Conservation (phyloP, 768 basidiomycete species). For the Amanita exitialis region DNA sequence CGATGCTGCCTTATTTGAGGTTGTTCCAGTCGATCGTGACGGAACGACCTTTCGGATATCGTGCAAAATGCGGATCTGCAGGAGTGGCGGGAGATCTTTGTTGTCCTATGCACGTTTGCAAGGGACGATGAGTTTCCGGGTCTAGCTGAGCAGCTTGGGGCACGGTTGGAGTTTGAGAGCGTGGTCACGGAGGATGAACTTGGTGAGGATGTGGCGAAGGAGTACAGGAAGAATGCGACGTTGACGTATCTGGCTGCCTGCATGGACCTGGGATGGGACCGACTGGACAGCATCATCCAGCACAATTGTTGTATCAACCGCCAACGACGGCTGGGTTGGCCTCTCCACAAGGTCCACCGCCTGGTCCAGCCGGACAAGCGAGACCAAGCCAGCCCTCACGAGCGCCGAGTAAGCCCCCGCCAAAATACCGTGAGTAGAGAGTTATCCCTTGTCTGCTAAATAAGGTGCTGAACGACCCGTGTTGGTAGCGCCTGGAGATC, state of each 20-base stretch:
- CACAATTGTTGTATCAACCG: slow-evolving; percentile 10
- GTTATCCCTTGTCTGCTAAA: neutral
- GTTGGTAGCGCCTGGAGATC: slow-evolving; percentile 72
- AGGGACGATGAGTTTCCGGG: slow-evolving; percentile 71
- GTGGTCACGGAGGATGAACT: slow-evolving; percentile 44
- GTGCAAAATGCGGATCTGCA: slow-evolving; percentile 92
- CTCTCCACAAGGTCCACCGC: slow-evolving; percentile 10
- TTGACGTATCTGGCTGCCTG: slow-evolving; percentile 86
- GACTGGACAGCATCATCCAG: slow-evolving; percentile 11
- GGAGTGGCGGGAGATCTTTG: slow-evolving; percentile 96
- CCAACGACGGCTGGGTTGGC: neutral
- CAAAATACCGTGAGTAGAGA: slow-evolving; percentile 22
- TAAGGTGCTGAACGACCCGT: slow-evolving; percentile 6
- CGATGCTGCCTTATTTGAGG: slow-evolving; percentile 76
- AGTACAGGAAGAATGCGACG: slow-evolving; percentile 79
- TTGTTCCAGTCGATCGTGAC: slow-evolving; percentile 92
- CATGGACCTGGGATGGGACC: slow-evolving; percentile 12
- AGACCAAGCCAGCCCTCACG: slow-evolving; percentile 7
- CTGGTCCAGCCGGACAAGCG: neutral
- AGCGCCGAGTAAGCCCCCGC: slow-evolving; percentile 12
- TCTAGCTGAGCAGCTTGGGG: slow-evolving; percentile 89
- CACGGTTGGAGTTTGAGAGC: slow-evolving; percentile 81
- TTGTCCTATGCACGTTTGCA: slow-evolving; percentile 93
- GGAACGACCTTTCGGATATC: slow-evolving; percentile 84
- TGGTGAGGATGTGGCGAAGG: slow-evolving; percentile 27